Percentiles rank a stretch among this genome's conserved stretches.
Conservation (phyloP, 495 filamentous ascomycete species). For the Aspergillus coremiiformis region DNA sequence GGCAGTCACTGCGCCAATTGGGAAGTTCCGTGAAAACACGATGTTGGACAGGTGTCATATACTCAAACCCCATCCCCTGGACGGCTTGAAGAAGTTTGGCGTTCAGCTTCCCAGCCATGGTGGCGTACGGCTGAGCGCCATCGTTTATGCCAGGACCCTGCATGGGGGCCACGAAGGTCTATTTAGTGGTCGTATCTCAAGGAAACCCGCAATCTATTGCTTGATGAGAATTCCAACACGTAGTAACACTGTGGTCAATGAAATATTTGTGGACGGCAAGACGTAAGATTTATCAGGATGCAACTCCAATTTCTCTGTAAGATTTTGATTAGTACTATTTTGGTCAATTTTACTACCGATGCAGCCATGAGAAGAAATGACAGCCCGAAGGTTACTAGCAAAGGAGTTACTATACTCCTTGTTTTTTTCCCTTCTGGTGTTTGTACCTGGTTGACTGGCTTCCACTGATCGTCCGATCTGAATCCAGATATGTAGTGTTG, state of each 20-base stretch:
- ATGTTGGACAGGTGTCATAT: slow-evolving; percentile 52
- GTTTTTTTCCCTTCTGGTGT: background rate
- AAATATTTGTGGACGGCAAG: background rate
- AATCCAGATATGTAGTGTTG: too few relatives aligned
- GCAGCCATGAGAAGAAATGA: background rate
- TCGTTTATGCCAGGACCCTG: slow-evolving; percentile 15
- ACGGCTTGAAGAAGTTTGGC: slow-evolving; percentile 39
- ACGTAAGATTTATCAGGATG: background rate
- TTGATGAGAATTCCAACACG: background rate
- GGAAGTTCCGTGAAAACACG: slow-evolving; percentile 47
- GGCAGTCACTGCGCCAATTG: slow-evolving; percentile 43
- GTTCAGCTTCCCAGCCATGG: slow-evolving; percentile 43
- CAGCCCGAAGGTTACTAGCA: background rate
- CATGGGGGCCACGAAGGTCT: slow-evolving; percentile 16
- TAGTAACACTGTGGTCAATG: background rate
- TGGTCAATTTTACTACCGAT: background rate
- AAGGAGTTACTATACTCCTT: background rate
- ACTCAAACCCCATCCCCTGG: slow-evolving; percentile 36
- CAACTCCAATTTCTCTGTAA: background rate
- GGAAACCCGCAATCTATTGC: background rate
- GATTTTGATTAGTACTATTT: background rate
- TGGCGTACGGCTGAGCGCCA: slow-evolving; percentile 33
- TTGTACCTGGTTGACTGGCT: background rate
- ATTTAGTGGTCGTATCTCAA: too few relatives aligned
- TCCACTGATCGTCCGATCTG: background rate